phyloP scores from a whole-genome alignment of 2,329 filamentous ascomycete genomes.

The Alternaria alternata region DNA sequence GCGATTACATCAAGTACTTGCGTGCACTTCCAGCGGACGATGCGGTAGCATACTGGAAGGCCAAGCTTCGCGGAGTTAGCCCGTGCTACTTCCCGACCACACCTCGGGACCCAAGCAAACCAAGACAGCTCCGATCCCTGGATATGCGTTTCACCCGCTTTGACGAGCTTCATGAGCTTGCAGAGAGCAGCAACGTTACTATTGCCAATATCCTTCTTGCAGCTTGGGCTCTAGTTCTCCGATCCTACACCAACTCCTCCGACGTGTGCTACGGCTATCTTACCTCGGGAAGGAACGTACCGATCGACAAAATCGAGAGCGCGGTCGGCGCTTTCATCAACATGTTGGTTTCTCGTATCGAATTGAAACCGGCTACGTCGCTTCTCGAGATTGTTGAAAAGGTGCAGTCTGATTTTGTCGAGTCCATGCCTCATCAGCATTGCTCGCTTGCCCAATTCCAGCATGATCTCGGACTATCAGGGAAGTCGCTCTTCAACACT shows the following conservation, averaged over 20 bases:
- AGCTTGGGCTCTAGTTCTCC: conserved; percentile 44
- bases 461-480: conserved; percentile 51
- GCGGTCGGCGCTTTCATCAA: conserved; percentile 58
- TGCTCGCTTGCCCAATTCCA: conserved; percentile 57
- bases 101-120: conserved; percentile 31
- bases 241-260: conserved; percentile 38
- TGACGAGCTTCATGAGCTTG: conserved; percentile 39
- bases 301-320: conserved; percentile 56
- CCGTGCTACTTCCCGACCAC: conserved; percentile 46
- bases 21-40: conserved; percentile 27
- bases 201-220: conserved; percentile 46
- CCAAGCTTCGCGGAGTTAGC: conserved; percentile 37
- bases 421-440: conserved; percentile 44
- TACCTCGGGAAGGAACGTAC: conserved; percentile 53
- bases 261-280: conserved; percentile 51
- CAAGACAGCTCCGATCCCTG: conserved; percentile 37
- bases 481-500: conserved; percentile 57
- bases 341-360: conserved; percentile 46
- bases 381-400: conserved; percentile 35
- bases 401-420: conserved; percentile 44
- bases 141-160: conserved; percentile 42
- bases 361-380: conserved; percentile 22
- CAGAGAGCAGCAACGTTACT: conserved; percentile 37
- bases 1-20: conserved; percentile 48
- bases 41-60: conserved; percentile 44